Base-by-base conservation (phyloP, 441 rosid genomes). In the Adansonia madagascariensis region DNA sequence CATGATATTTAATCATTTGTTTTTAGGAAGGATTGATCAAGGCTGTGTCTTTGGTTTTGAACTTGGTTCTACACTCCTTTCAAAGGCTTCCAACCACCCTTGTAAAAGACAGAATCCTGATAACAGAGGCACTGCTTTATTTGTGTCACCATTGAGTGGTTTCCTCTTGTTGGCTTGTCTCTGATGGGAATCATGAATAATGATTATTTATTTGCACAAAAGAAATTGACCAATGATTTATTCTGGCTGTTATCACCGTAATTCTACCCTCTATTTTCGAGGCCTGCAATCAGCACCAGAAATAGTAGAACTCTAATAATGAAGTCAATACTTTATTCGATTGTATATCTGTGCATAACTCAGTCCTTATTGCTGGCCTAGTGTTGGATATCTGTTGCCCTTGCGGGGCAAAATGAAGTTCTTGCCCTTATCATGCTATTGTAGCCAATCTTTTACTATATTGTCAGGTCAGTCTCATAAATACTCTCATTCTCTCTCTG, bases 401-500 rank as follows among this genome's bases (percentile, higher is more conserved):
- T 53, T 41, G 31, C 71, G 8, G 5, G 6, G 27, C 9, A 56
- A 18, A 56, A 56, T 56, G 2, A 27, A 27, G 35, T 27, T 11
- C 9, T 24, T 14, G 20, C 43, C 20, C 44, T 70, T 50, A 8
- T 70, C 35, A 27, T 27, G 35, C 35, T 27, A 27, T 27, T 27
- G 35, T 27, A 27, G 31, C 35, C 5, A 14, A 6, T 24, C 59
- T 69, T 49, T 8, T 49, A 70, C 14, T 27, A 27, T 43, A 35
- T 57, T 59, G n/a, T 59, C 53, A 27, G 35, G 35, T 27, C 0
- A 8, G 63, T 70, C 67, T 73, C 60, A 60, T 66, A 50, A 60
- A 35, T 43, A 75, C 69, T 78, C 75, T 66, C 18, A 3, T 5
- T 39, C 6, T 17, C 24, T 24, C 22, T 50, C 35, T 1, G 46